A percentile compares a stretch with the other conserved stretches of the same genome.
phyloP scores from a whole-genome alignment of 257 asterid species.

The Orobanche coerulescens region DNA sequence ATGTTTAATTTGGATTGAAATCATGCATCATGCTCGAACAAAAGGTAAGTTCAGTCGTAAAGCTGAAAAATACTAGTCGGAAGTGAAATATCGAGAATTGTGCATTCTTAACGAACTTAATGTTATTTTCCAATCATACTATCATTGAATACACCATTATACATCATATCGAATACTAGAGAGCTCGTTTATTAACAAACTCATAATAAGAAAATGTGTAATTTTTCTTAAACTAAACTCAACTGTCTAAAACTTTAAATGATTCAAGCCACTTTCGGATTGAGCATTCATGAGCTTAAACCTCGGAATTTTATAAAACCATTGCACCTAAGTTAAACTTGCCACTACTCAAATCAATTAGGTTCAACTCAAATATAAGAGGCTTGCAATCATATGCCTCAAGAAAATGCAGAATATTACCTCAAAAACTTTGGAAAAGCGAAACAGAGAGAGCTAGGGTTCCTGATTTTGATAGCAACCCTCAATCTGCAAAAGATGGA shows the following conservation, averaged over 20 bases:
- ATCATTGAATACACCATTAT: too few species aligned
- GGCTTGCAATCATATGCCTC: slow-evolving; percentile 20
- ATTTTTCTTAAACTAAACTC: not conserved
- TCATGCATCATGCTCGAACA: too few species aligned
- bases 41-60: too few species aligned
- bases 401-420: not conserved
- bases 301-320: not conserved
- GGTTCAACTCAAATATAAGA: not conserved
- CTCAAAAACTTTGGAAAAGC: not conserved
- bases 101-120: too few species aligned
- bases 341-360: slow-evolving; percentile 3
- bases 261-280: not conserved
- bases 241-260: not conserved
- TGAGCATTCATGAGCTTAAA: not conserved
- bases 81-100: too few species aligned
- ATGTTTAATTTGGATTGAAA: too few species aligned
- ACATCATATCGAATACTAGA: not conserved
- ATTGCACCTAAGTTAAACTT: not conserved
- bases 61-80: too few species aligned
- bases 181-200: not conserved
- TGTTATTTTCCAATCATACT: too few species aligned
- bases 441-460: slow-evolving; percentile 7
- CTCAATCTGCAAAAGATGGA: slow-evolving; percentile 16
- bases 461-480: slow-evolving; percentile 15
- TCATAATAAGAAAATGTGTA: not conserved